Conservation (phyloP, 306 rosid species). For the Glycyrrhiza uralensis region DNA sequence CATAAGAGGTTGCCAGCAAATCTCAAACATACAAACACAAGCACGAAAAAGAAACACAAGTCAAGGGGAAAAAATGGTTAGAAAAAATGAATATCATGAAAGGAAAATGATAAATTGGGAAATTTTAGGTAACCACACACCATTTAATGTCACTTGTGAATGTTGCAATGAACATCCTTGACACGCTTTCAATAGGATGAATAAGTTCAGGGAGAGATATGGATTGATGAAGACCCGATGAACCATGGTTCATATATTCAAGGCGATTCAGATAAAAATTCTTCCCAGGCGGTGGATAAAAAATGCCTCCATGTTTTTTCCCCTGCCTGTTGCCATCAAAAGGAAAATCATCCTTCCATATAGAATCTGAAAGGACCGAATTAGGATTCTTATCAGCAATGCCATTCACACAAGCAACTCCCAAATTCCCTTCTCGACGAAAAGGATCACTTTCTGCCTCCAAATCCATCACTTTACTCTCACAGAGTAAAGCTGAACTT, state of each 20-base stretch:
- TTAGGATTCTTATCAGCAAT: conserved; percentile 4
- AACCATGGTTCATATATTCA: conserved; percentile 24
- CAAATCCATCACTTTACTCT: conserved; percentile 21
- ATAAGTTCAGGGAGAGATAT: conserved; percentile 68
- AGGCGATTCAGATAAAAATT: conserved; percentile 64
- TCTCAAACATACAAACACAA: neutral
- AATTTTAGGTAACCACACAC: conserved; percentile 39
- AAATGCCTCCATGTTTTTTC: neutral
- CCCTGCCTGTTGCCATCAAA: conserved; percentile 22
- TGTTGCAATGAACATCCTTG: conserved; percentile 68
- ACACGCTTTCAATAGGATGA: conserved; percentile 59
- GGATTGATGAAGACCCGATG: conserved; percentile 26
- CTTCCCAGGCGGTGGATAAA: conserved; percentile 58
- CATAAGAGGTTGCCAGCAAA: neutral
- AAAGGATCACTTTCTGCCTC: conserved; percentile 1
- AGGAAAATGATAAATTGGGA: conserved; percentile 24
- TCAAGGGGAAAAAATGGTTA: neutral
- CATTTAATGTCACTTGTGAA: conserved; percentile 74
- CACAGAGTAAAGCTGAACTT: conserved; percentile 1
- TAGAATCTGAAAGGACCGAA: neutral
- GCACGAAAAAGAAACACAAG: neutral
- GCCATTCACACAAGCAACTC: conserved; percentile 12
- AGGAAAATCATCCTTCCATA: conserved; percentile 17
- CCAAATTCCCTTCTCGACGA: conserved; percentile 10
- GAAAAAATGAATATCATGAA: neutral